These are phyloP conservation scores for Phytopythium helicoides DNA, from an alignment of 352 stramenopile species.

Conservation along the genomic window DNA sequence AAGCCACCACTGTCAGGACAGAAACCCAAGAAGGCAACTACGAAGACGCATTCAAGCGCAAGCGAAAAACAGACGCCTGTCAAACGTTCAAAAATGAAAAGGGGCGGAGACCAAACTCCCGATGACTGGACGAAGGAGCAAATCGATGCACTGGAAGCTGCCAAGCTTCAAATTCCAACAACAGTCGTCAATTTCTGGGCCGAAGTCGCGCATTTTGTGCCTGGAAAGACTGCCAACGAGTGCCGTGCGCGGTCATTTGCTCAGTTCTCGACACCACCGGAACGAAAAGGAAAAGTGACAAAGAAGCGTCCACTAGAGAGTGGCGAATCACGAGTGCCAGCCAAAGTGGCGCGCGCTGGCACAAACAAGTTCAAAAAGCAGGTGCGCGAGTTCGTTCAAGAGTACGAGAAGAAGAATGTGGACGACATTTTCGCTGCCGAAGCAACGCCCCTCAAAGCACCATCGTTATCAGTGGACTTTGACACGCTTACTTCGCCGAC, in stretches of 20 bases:
- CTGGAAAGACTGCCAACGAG: slow-evolving; percentile 55
- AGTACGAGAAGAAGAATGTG: slow-evolving; percentile 74
- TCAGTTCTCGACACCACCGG: slow-evolving; percentile 36
- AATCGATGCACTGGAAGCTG: slow-evolving; percentile 42
- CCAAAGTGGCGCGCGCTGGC: slow-evolving; percentile 62
- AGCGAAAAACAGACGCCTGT: slow-evolving; percentile 12
- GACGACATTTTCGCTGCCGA: slow-evolving; percentile 61
- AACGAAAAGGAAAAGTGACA: slow-evolving; percentile 28
- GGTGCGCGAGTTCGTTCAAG: slow-evolving; percentile 71
- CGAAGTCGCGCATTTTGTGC: slow-evolving; percentile 45
- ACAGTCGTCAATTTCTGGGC: slow-evolving; percentile 66
- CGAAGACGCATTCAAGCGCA: slow-evolving; percentile 10
- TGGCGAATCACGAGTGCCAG: slow-evolving; percentile 13
- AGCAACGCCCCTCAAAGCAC: slow-evolving; percentile 44
- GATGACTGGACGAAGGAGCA: slow-evolving; percentile 51
- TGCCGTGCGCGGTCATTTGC: slow-evolving; percentile 65
- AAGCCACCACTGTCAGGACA: slow-evolving; percentile 1
- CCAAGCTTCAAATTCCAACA: slow-evolving; percentile 62
- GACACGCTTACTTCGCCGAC: slow-evolving; percentile 50
- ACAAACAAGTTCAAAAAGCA: slow-evolving; percentile 85
- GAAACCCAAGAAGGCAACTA: background rate
- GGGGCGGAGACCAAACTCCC: slow-evolving; percentile 12
- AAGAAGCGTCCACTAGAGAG: slow-evolving; percentile 17
- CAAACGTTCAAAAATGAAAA: slow-evolving; percentile 26
- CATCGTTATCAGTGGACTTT: slow-evolving; percentile 36